Percentiles rank a stretch among this genome's conserved stretches.
phyloP scores from a whole-genome alignment of 345 rosid species.

The Combretum micranthum region DNA sequence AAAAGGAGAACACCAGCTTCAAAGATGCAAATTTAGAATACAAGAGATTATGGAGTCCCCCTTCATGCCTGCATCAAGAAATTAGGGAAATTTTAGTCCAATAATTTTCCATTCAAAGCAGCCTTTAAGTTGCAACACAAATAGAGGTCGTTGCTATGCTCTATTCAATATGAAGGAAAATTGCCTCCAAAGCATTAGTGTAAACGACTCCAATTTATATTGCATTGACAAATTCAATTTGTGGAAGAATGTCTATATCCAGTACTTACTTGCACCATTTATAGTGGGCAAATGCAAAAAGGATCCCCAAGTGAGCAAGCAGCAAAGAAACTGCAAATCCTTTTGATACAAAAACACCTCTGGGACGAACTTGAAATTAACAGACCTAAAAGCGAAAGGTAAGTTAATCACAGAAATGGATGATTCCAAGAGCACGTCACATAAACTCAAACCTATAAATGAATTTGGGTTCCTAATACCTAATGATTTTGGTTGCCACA shows the following conservation, averaged over 20 bases:
- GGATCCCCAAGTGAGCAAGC: conserved; percentile 58
- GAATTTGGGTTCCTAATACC: no score
- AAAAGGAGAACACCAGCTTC: conserved; percentile 23
- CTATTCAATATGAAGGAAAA: background rate
- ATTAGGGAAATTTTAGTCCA: no score
- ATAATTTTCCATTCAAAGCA: no score
- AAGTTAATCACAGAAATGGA: background rate
- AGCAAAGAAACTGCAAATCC: conserved; percentile 78
- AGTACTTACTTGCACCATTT: conserved; percentile 95
- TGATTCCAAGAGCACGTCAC: no score
- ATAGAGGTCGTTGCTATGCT: background rate
- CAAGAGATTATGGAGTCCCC: conserved; percentile 65
- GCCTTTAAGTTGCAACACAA: background rate
- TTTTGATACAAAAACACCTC: conserved; percentile 84
- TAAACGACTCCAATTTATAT: background rate
- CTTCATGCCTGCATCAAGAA: conserved; percentile 59
- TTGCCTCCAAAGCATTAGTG: background rate
- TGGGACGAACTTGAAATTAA: conserved; percentile 91
- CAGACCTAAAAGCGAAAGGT: conserved; percentile 61
- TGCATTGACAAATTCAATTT: background rate
- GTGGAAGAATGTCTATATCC: conserved; percentile 2
- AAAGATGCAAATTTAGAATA: conserved; percentile 32
- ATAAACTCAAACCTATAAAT: no score
- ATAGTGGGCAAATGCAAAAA: conserved; percentile 57
- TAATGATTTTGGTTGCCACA: no score